These are phyloP conservation scores for Aspergillus sp. DNA, from an alignment of 2,329 filamentous ascomycete species.

Conservation along the genomic window DNA sequence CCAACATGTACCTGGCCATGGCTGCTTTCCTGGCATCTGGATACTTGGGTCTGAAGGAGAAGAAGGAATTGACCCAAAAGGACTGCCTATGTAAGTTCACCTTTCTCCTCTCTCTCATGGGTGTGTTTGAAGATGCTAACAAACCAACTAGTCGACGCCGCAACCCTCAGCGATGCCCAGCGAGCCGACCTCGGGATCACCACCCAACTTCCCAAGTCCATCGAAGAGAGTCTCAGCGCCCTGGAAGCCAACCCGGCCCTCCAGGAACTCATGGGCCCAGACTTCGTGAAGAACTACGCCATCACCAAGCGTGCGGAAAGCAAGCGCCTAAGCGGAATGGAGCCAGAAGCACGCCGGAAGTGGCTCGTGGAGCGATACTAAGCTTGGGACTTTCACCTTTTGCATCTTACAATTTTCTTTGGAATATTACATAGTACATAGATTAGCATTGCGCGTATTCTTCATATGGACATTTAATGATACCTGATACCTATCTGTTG, in stretches of 20 bases:
- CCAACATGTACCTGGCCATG: slow-evolving; percentile 71
- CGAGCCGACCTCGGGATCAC: slow-evolving; percentile 33
- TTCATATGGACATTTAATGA: too few relatives aligned
- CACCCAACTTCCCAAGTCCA: slow-evolving; percentile 27
- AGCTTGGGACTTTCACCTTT: not conserved
- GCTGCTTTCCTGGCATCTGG: slow-evolving; percentile 59
- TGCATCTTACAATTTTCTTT: too few relatives aligned
- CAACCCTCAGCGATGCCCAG: slow-evolving; percentile 22
- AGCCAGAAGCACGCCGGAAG: slow-evolving; percentile 23
- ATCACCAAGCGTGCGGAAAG: slow-evolving; percentile 31
- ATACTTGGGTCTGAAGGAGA: slow-evolving; percentile 46
- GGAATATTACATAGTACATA: too few relatives aligned
- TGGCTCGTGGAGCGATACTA: slow-evolving; percentile 39
- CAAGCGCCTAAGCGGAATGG: slow-evolving; percentile 25
- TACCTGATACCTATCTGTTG: too few relatives aligned
- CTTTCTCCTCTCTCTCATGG: not conserved
- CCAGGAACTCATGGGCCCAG: slow-evolving; percentile 22
- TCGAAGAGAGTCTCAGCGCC: slow-evolving; percentile 29
- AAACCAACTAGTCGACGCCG: slow-evolving; percentile 25
- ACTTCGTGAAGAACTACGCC: slow-evolving; percentile 21
- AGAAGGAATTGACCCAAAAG: slow-evolving; percentile 19
- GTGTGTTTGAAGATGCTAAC: slow-evolving; percentile 1
- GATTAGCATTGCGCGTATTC: too few relatives aligned
- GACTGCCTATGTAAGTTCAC: slow-evolving; percentile 30
- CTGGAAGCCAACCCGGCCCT: slow-evolving; percentile 26